phyloP scores from a whole-genome alignment of 441 rosid species.

The Cnidoscolus chayamansa region DNA sequence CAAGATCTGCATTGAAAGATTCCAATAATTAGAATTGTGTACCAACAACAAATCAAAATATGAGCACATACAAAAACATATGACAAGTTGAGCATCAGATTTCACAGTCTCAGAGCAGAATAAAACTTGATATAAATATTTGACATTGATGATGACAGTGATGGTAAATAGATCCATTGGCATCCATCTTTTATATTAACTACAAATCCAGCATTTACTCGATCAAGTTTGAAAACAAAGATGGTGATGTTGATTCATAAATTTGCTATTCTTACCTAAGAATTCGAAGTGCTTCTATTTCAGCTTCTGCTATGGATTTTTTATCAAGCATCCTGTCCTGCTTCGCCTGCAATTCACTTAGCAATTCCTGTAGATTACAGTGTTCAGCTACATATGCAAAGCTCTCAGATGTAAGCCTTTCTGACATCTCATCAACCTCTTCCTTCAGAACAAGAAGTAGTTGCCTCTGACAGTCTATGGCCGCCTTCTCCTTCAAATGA shows the following conservation, averaged over 20 bases:
- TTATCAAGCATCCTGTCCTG: constrained; percentile 53
- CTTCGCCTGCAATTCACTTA: constrained; percentile 43
- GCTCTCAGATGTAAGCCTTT: constrained; percentile 61
- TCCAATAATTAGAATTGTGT: constrained; percentile 18
- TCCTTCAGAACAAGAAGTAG: constrained; percentile 52
- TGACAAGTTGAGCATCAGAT: not conserved
- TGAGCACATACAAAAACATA: not conserved
- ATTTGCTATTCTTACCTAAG: constrained; percentile 51
- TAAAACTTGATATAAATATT: not conserved
- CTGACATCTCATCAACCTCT: constrained; percentile 71
- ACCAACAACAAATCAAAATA: not conserved
- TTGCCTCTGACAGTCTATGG: constrained; percentile 80
- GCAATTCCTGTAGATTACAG: constrained; percentile 36
- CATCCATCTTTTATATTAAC: not conserved
- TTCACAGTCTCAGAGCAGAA: not conserved
- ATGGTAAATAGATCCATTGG: not conserved
- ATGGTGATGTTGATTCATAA: not conserved
- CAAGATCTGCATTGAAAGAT: constrained; percentile 58
- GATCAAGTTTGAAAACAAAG: not conserved
- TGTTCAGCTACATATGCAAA: constrained; percentile 44
- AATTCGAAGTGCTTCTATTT: constrained; percentile 72
- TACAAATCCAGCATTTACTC: not conserved
- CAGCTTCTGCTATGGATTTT: constrained; percentile 70
- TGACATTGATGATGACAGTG: not conserved
- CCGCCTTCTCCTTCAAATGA: constrained; percentile 66